Conservation (phyloP, 1,139 yeast genomes). For the Debaryomyces psychrophilus region DNA sequence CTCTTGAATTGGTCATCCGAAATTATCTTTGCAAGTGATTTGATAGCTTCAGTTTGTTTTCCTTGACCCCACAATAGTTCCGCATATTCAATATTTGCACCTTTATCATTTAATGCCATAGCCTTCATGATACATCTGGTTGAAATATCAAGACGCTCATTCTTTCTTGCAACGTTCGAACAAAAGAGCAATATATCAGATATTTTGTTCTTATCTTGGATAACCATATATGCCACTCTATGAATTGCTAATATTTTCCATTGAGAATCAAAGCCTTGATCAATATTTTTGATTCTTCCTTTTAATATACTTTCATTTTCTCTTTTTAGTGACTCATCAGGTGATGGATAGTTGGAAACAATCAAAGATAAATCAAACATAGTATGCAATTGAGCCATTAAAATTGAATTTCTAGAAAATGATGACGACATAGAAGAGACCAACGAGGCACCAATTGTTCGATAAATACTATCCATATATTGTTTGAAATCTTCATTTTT, state of each 20-base stretch:
- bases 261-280: slow-evolving; percentile 63
- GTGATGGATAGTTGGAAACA: slow-evolving; percentile 18
- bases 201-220: slow-evolving; percentile 31
- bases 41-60: slow-evolving; percentile 83
- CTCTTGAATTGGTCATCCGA: slow-evolving; percentile 22
- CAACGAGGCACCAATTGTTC: slow-evolving; percentile 60
- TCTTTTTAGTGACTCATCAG: slow-evolving; percentile 15
- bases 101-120: slow-evolving; percentile 47
- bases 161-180: slow-evolving; percentile 69
- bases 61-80: slow-evolving; percentile 89
- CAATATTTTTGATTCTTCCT: slow-evolving; percentile 51
- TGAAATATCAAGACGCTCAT: slow-evolving; percentile 72
- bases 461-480: slow-evolving; percentile 52
- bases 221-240: slow-evolving; percentile 54
- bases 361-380: slow-evolving; percentile 60
- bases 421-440: slow-evolving; percentile 66
- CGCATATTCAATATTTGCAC: slow-evolving; percentile 79
- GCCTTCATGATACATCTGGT: slow-evolving; percentile 75
- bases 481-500: slow-evolving; percentile 30
- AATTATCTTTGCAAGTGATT: slow-evolving; percentile 54
- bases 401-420: slow-evolving; percentile 56
- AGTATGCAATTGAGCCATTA: slow-evolving; percentile 69
- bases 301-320: slow-evolving; percentile 30
- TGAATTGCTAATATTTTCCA: slow-evolving; percentile 65
- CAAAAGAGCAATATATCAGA: slow-evolving; percentile 59